Conservation (phyloP, 106 monocot species). For the Triglochin maritima region DNA sequence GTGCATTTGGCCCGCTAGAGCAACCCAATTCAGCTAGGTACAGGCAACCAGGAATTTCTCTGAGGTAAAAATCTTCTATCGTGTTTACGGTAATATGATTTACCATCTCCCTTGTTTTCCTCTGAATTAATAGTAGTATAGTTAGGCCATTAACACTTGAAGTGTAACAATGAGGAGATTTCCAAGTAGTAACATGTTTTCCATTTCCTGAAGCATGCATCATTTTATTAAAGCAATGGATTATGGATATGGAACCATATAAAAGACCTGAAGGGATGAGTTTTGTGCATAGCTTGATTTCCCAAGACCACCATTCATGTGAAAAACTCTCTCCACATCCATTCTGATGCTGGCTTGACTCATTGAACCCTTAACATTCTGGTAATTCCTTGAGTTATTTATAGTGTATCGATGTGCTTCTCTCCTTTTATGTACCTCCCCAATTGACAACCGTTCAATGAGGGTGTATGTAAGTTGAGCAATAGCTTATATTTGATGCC, state of each 20-base stretch:
- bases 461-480: too few relatives aligned
- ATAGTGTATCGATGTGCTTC: not conserved
- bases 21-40: slow-evolving; percentile 58
- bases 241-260: too few relatives aligned
- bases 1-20: slow-evolving; percentile 43
- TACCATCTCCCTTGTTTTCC: slow-evolving; percentile 27
- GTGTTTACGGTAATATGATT: slow-evolving; percentile 34
- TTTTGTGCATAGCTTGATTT: slow-evolving; percentile 58
- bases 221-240: too few relatives aligned
- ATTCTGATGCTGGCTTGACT: slow-evolving; percentile 10
- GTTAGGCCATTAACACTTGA: too few relatives aligned
- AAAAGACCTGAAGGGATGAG: slow-evolving; percentile 50
- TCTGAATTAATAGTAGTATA: slow-evolving; percentile 12
- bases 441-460: too few relatives aligned
- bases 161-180: too few relatives aligned
- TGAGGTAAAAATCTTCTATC: slow-evolving; percentile 22
- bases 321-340: slow-evolving; percentile 45
- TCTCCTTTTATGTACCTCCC: too few relatives aligned
- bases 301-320: slow-evolving; percentile 61
- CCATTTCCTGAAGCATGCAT: too few relatives aligned
- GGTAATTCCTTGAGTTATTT: not conserved
- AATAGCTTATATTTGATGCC: too few relatives aligned
- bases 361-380: not conserved
- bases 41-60: slow-evolving; percentile 18
- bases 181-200: too few relatives aligned